Conservation (phyloP, 441 rosid species). For the Aleurites moluccanus region DNA sequence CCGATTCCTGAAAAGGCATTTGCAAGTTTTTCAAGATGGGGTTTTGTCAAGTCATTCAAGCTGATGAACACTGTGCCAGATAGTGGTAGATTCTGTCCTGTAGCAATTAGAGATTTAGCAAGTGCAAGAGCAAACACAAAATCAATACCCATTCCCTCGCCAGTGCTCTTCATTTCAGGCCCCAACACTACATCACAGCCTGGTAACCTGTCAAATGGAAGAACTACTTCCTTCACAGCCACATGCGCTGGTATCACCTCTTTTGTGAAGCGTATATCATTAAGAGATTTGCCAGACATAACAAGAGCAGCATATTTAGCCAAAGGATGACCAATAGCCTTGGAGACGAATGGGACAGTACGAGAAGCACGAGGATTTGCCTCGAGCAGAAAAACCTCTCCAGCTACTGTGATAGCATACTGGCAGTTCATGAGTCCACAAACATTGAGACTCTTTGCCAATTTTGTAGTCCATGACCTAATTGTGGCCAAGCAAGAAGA, state of each 20-base stretch:
- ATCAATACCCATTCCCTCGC: slow-evolving; percentile 97
- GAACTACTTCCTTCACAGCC: slow-evolving; percentile 95
- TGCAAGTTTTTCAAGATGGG: slow-evolving; percentile 75
- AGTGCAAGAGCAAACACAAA: slow-evolving; percentile 61
- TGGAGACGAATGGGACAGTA: slow-evolving; percentile 96
- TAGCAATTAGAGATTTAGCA: slow-evolving; percentile 93
- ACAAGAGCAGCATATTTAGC: slow-evolving; percentile 96
- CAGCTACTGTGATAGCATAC: slow-evolving; percentile 77
- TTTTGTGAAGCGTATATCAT: slow-evolving; percentile 62
- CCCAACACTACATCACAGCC: slow-evolving; percentile 94
- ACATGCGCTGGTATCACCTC: slow-evolving; percentile 85
- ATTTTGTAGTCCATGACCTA: slow-evolving; percentile 69
- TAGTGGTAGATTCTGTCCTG: slow-evolving; percentile 89
- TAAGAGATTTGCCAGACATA: slow-evolving; percentile 85
- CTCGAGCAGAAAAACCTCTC: slow-evolving; percentile 89
- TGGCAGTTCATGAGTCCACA: slow-evolving; percentile 99
- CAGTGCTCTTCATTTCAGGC: slow-evolving; percentile 98
- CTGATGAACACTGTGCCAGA: slow-evolving; percentile 90
- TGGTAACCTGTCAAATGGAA: slow-evolving; percentile 90
- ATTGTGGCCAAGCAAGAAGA: slow-evolving; percentile 71
- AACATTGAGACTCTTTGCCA: slow-evolving; percentile 78
- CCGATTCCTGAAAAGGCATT: slow-evolving; percentile 70
- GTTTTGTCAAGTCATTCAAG: slow-evolving; percentile 84
- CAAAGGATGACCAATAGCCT: slow-evolving; percentile 93
- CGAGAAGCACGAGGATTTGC: slow-evolving; percentile 99